Evolutionary conservation across 1,139 yeast genomes (phyloP).

Genomic region (Scheffersomyces parashehatae): DNA sequence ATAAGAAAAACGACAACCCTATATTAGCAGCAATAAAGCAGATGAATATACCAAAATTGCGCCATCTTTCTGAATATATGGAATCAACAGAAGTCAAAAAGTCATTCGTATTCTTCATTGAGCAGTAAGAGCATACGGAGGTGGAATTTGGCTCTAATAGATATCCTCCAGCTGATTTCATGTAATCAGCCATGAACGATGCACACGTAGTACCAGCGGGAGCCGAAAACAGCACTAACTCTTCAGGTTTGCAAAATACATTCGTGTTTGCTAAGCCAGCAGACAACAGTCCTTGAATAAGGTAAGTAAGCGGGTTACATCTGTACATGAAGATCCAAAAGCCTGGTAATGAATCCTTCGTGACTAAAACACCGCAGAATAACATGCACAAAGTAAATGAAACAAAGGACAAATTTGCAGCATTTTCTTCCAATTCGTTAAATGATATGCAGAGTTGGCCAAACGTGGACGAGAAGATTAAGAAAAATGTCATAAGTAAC

Average conservation of each 20-base stretch:
- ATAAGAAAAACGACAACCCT: constrained; percentile 15
- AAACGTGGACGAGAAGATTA: constrained; percentile 7
- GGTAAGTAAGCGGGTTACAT: constrained; percentile 11
- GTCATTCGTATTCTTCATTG: constrained; percentile 9
- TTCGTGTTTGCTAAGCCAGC: constrained; percentile 15
- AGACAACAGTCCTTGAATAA: constrained; percentile 13
- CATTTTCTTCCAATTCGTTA: constrained; percentile 10
- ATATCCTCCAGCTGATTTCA: constrained; percentile 13
- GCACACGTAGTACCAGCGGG: constrained; percentile 30
- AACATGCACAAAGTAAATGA: constrained; percentile 10
- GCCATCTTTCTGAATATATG: constrained; percentile 12
- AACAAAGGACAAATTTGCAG: constrained; percentile 10
- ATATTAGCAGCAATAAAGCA: constrained; percentile 16
- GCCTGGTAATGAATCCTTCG: constrained; percentile 6
- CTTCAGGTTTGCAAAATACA: constrained; percentile 43
- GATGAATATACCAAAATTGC: constrained; percentile 13
- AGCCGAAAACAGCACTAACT: constrained; percentile 47
- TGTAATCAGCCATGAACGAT: constrained; percentile 12
- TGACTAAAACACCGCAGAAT: constrained; percentile 12
- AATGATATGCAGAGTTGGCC: constrained; percentile 10
- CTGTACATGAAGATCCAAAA: constrained; percentile 15
- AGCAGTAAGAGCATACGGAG: constrained; percentile 11
- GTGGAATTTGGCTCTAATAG: constrained; percentile 9
- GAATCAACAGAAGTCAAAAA: constrained; percentile 11
- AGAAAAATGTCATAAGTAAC: constrained; percentile 7